Evolutionary conservation across 768 basidiomycete genomes (phyloP), one percentile per base, ranked within the genome.

Genomic region (Cystofilobasidium bisporidii): DNA sequence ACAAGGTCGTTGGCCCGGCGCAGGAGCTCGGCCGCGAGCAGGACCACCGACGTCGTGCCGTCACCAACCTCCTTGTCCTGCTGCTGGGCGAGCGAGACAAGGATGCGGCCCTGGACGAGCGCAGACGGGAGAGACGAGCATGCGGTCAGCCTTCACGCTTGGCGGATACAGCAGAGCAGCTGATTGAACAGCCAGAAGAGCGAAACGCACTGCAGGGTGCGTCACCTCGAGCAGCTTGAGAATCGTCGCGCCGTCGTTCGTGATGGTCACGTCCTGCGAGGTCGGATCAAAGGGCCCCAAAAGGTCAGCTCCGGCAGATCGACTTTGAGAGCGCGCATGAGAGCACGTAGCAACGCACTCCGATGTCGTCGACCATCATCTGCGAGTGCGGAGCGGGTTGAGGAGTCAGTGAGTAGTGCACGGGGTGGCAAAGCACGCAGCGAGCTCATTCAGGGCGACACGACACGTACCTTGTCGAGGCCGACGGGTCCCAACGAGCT

Each of bases 1-100:
- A 99, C 92, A 53, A 99, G 86, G 76, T 98, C 96, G 76, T 98
- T 98, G 64, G 94, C 96, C 63, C 96, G 85, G 70, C 90, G 87
- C 71, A 98, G 82, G 56, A 98, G 84, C 77, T 97, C 96, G n/a
- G 96, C 92, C 63, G 93, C 93, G 75, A 99, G 84, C 72, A 99
- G 89, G 58, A 99, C 96, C 50, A 99, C 96, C 28, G 92, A 97
- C 3, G 96, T 99, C 11, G 96, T 99, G 18, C 96, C 96, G 79
- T 99, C 96, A 43, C 96, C 96, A 14, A 99, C 96, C 79, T 99
- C 96, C 76, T 93, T 96, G 78, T 99, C 96, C 78, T 98, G 93
- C 75, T 98, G 97, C 79, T 98, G 93, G 1, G 96, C 92, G 55
- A 99, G 88, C 78, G 97, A 92, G 57, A 98, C 93, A 71, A 99